phyloP scores from a whole-genome alignment of 441 rosid genomes.

The Erodium texanum region DNA sequence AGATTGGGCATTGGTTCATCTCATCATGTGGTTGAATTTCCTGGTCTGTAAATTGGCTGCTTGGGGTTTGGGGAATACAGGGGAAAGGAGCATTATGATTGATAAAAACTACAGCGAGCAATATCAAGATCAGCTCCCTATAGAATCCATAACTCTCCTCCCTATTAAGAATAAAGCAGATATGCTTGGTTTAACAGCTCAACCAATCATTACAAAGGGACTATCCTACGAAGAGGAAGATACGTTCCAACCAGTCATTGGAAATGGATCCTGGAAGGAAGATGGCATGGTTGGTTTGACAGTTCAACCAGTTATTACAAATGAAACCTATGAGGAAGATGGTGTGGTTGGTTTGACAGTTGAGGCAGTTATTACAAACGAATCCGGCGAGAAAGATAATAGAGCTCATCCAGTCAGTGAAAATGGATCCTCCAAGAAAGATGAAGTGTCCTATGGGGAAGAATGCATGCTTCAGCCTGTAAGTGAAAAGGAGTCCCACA shows the following conservation, averaged over 20 bases:
- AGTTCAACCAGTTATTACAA: background rate
- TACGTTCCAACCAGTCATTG: background rate
- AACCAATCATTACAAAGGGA: background rate
- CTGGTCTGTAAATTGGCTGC: conserved; percentile 20
- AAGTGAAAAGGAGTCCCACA: background rate
- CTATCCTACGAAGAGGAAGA: background rate
- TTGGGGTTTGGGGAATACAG: conserved; percentile 25
- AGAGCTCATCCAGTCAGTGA: background rate
- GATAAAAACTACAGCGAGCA: conserved; percentile 27
- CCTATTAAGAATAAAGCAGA: background rate
- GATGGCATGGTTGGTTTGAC: background rate
- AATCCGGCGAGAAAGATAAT: background rate
- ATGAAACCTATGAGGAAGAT: background rate
- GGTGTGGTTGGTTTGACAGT: background rate
- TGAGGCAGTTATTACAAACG: background rate
- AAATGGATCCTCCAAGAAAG: conserved; percentile 16
- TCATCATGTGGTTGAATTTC: conserved; percentile 33
- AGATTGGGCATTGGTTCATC: conserved; percentile 25
- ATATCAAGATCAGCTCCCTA: background rate
- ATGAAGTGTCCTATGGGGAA: background rate
- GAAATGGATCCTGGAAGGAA: background rate
- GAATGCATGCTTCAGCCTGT: background rate
- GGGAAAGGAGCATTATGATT: conserved; percentile 37
- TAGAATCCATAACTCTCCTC: conserved; percentile 4
- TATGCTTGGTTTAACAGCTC: background rate